Evolutionary conservation across 2,329 filamentous ascomycete genomes (phyloP).

Genomic region (Monascus ruber): DNA sequence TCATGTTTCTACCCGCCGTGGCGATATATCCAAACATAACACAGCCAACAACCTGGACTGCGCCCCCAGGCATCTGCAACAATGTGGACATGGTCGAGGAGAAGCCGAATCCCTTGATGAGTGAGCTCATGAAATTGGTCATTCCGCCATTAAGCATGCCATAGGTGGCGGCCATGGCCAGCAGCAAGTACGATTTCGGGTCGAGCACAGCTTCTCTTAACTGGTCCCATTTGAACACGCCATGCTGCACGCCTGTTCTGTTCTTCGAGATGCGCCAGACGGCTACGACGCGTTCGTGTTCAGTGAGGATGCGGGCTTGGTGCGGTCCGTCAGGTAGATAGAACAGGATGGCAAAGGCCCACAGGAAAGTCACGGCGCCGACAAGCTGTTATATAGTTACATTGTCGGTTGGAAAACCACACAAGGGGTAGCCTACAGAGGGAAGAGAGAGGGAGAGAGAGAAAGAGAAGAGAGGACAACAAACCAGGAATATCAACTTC

Average conservation of each 20-base stretch:
- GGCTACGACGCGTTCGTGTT: conserved; percentile 28
- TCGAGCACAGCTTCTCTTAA: conserved; percentile 32
- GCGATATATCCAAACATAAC: conserved; percentile 32
- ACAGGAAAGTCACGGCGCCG: conserved; percentile 35
- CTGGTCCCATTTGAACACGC: conserved; percentile 22
- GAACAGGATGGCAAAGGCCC: conserved; percentile 20
- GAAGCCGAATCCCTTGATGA: conserved; percentile 36
- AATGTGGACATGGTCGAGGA: conserved; percentile 17
- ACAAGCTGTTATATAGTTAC: conserved; percentile 3
- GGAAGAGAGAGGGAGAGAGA: no score
- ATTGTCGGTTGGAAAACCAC: no score
- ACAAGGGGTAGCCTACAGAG: no score
- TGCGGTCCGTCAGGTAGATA: conserved; percentile 29
- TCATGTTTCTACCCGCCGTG: conserved; percentile 9
- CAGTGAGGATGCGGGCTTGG: conserved; percentile 28
- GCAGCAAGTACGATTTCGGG: conserved; percentile 26
- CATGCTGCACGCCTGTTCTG: conserved; percentile 31
- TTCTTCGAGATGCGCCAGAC: conserved; percentile 32
- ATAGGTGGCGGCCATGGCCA: conserved; percentile 31
- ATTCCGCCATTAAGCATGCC: conserved; percentile 42
- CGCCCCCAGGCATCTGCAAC: conserved; percentile 24
- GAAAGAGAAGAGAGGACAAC: no score
- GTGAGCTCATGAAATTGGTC: conserved; percentile 36
- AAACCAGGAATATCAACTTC: conserved; percentile 33
- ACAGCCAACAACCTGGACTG: conserved; percentile 19